Evolutionary conservation across 441 rosid species (phyloP), one percentile per base, ranked within the genome.

Genomic region (Daphne laureola): DNA sequence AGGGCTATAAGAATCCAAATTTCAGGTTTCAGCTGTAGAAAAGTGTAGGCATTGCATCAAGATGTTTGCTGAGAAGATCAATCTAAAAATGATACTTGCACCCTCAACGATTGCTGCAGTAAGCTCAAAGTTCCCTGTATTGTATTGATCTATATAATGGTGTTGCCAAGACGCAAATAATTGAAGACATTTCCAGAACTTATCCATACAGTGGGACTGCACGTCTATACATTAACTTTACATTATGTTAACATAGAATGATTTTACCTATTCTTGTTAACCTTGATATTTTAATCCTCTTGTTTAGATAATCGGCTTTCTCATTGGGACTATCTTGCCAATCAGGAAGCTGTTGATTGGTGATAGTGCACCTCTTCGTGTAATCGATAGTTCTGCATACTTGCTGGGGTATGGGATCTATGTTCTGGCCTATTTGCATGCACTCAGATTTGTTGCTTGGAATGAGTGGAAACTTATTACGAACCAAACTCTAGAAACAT

Each of bases 31-130:
- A 14, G 42, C 54, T 27, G 57, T 67, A 23, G 62, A 49, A 42
- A 68, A 69, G 66, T 49, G 66, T 21, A 75, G 55, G 58, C 55
- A 48, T 62, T 36, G 60, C 48, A 21, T 82, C 21, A 41, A 13
- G 48, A 65, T 8, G 12, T n/a, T 67, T 54, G 36, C 67, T 14
- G 70, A 54, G 51, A 71, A 57, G 47, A 63, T 80, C 57, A 83
- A 78, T 51, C 76, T 78, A 51, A 58, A 75, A 74, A 57, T 70
- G 17, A 48, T 88, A 57, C 70, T 91, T 66, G 87, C 89, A 26
- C 96, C 96, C 72, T 82, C 96, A 6, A 81, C 90, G 15, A 59
- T 70, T 45, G 96, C 67, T 67, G 87, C 82, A 67, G 98, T 91
- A 71, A 31, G 36, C 36, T 31, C 36, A 31, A 31, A 31, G 9